These are phyloP conservation scores for Metschnikowia cubensis DNA, from an alignment of 805 yeast genomes.

Conservation along the genomic window DNA sequence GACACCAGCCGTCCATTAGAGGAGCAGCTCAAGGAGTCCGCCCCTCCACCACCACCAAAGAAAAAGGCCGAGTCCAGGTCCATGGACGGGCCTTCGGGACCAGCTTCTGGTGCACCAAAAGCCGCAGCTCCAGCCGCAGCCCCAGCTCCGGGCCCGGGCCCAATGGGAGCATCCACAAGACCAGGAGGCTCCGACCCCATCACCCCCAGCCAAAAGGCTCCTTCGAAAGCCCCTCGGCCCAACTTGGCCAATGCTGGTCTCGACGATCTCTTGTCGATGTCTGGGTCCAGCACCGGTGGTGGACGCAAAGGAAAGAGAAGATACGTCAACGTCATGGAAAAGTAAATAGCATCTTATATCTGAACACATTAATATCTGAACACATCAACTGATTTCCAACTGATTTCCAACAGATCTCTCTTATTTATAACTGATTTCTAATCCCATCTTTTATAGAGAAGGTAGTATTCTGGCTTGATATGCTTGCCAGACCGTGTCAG, in stretches of 20 bases:
- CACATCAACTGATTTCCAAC: not conserved
- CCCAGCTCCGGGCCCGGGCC: constrained; percentile 4
- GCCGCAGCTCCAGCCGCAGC: constrained; percentile 7
- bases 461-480: constrained; percentile 43
- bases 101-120: constrained; percentile 9
- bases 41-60: constrained; percentile 67
- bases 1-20: constrained; percentile 63
- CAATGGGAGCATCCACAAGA: not conserved
- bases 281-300: constrained; percentile 8
- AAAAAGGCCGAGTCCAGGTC: constrained; percentile 22
- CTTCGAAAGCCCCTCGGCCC: constrained; percentile 13
- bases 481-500: constrained; percentile 36
- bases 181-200: constrained; percentile 51
- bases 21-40: constrained; percentile 51
- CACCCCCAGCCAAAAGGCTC: constrained; percentile 48
- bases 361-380: not conserved
- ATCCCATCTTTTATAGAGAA: constrained; percentile 14
- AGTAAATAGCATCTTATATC: not conserved
- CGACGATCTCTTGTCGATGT: constrained; percentile 35
- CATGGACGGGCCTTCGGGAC: not conserved
- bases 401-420: no score
- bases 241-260: constrained; percentile 38
- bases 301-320: constrained; percentile 17
- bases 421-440: not conserved
- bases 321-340: constrained; percentile 19